A percentile compares a stretch with the other conserved stretches of the same genome.
These are phyloP conservation scores for Prasinococcaceae sp. DNA, from an alignment of 139 green algal genomes.

Conservation along the genomic window DNA sequence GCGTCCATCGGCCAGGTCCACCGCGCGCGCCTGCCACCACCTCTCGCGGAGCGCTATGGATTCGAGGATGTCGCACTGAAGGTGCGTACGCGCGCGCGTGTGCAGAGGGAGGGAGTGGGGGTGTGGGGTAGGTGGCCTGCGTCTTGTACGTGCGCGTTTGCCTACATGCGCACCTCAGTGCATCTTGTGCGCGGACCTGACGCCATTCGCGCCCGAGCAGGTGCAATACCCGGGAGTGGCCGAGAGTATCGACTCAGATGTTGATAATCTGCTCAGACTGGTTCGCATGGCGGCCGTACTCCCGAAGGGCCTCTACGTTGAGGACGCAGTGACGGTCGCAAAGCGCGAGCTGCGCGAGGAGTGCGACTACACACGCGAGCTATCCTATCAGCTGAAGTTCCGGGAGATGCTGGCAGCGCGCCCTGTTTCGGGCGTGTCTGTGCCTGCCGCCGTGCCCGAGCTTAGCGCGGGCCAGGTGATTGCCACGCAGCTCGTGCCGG, in stretches of 20 bases:
- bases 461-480: constrained; percentile 57
- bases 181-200: too few relatives aligned
- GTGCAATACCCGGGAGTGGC: constrained; percentile 87
- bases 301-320: constrained; percentile 71
- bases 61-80: too few relatives aligned
- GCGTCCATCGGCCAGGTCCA: constrained; percentile 84
- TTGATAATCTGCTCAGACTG: constrained; percentile 88
- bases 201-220: too few relatives aligned
- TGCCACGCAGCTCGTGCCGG: constrained; percentile 55
- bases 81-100: too few relatives aligned
- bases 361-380: constrained; percentile 78
- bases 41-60: too few relatives aligned
- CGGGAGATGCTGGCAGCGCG: constrained; percentile 8
- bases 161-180: too few relatives aligned
- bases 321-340: constrained; percentile 66
- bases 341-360: constrained; percentile 80
- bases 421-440: constrained; percentile 44
- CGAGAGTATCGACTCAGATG: constrained; percentile 70
- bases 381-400: constrained; percentile 14
- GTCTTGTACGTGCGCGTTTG: too few relatives aligned
- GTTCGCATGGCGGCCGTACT: constrained; percentile 66
- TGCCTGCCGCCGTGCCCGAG: constrained; percentile 55
- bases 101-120: too few relatives aligned
- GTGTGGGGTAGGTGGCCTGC: too few relatives aligned
- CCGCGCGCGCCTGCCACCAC: constrained; percentile 32